Conservation (phyloP, 176 grass and related monocot genomes). For the Thalia dealbata region DNA sequence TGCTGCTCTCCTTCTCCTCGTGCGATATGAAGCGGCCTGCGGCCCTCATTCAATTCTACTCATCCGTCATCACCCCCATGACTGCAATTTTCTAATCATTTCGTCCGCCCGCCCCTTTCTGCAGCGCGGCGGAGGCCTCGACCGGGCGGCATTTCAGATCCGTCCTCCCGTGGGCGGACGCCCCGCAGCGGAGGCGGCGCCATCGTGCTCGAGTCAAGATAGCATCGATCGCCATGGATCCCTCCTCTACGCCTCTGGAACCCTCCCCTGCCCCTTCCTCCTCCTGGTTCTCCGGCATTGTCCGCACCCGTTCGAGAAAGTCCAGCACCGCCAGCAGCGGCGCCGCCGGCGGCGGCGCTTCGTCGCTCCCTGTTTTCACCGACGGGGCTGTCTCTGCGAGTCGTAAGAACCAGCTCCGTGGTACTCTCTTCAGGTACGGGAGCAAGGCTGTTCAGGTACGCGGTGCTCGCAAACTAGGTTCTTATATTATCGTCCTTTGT, state of each 20-base stretch:
- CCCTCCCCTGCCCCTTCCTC: conserved; percentile 10
- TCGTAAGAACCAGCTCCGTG: conserved; percentile 50
- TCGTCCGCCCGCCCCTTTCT: no score
- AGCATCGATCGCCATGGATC: background rate
- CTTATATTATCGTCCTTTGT: background rate
- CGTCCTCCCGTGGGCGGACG: no score
- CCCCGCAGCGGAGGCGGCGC: no score
- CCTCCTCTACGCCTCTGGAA: conserved; percentile 14
- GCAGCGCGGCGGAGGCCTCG: no score
- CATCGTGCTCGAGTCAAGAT: no score
- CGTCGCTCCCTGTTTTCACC: conserved; percentile 24
- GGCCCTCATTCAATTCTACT: no score
- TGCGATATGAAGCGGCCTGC: no score
- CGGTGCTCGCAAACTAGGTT: background rate
- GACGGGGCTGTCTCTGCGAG: conserved; percentile 16
- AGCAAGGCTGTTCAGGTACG: conserved; percentile 68
- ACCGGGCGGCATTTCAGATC: no score
- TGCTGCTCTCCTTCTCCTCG: no score
- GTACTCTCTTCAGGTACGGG: conserved; percentile 88
- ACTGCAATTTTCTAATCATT: no score
- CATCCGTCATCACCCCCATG: no score
- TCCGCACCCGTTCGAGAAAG: conserved; percentile 37
- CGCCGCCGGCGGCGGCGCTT: conserved; percentile 18
- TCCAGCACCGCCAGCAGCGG: conserved; percentile 27
- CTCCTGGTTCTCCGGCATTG: conserved; percentile 74